Conservation (phyloP, 1,139 yeast genomes). For the Taphrina betulina region DNA sequence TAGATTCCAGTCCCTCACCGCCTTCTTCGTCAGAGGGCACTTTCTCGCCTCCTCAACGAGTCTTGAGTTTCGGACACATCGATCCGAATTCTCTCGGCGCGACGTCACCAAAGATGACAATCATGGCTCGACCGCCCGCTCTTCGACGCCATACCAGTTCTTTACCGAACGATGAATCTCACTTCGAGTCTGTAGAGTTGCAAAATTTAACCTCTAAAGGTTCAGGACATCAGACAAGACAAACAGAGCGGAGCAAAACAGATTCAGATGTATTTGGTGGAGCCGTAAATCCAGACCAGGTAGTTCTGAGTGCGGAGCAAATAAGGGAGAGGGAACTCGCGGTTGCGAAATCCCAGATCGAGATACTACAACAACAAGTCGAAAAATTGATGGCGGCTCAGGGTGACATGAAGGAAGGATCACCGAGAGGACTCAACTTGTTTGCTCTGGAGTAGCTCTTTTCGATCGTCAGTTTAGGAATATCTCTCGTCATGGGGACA, state of each 20-base stretch:
- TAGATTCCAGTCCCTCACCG: neutral
- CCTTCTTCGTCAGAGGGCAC: no score
- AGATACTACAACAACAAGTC: conserved; percentile 11
- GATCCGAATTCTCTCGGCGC: no score
- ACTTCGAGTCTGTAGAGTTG: neutral
- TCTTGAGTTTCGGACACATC: no score
- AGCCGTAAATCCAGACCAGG: neutral
- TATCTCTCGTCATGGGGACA: no score
- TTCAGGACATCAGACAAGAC: neutral
- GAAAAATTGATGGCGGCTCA: conserved; percentile 5
- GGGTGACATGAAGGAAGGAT: no score
- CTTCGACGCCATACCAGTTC: neutral
- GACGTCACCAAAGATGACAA: neutral
- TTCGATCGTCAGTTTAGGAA: no score
- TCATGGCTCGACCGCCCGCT: neutral
- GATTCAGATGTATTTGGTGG: neutral
- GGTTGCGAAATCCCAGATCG: conserved; percentile 10
- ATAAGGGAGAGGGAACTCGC: neutral
- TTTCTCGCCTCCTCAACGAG: no score
- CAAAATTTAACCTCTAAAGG: neutral
- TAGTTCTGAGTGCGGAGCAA: neutral
- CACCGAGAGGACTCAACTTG: no score
- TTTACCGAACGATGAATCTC: neutral
- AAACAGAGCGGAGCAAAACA: neutral
- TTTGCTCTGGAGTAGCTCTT: no score